Conservation (phyloP, 306 rosid species). For the Morella rubra region DNA sequence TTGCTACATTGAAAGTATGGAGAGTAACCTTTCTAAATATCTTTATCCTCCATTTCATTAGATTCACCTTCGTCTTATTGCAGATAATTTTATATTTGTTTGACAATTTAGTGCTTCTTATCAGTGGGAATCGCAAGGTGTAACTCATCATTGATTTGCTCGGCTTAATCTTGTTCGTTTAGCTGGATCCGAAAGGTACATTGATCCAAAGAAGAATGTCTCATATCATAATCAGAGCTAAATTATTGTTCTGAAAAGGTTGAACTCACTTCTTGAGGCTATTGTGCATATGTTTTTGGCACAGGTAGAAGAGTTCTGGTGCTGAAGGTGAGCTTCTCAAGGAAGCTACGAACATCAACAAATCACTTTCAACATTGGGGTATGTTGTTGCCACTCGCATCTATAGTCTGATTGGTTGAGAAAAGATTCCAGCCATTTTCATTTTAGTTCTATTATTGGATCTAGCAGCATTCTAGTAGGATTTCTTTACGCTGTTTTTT, state of each 20-base stretch:
- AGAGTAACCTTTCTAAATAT: constrained; percentile 28
- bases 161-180: constrained; percentile 95
- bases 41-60: constrained; percentile 10
- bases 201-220: constrained; percentile 11
- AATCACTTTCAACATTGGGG: constrained; percentile 98
- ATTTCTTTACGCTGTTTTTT: constrained; percentile 8
- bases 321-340: constrained; percentile 98
- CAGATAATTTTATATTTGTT: constrained; percentile 19
- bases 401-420: constrained; percentile 17
- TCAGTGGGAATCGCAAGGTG: constrained; percentile 98
- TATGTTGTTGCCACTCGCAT: constrained; percentile 34
- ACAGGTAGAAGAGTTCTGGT: constrained; percentile 97
- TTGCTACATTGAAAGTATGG: constrained; percentile 91
- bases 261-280: constrained; percentile 8
- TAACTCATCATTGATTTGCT: constrained; percentile 88
- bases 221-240: constrained; percentile 9
- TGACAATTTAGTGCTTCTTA: constrained; percentile 23
- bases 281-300: constrained; percentile 24
- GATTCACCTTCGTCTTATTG: too few relatives aligned
- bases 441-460: neutral
- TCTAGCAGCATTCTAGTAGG: neutral
- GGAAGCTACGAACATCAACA: too few relatives aligned
- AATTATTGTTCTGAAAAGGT: neutral
- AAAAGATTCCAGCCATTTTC: neutral
- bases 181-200: constrained; percentile 99